Conservation (phyloP, 805 yeast species). For the Ogataea methylovora region DNA sequence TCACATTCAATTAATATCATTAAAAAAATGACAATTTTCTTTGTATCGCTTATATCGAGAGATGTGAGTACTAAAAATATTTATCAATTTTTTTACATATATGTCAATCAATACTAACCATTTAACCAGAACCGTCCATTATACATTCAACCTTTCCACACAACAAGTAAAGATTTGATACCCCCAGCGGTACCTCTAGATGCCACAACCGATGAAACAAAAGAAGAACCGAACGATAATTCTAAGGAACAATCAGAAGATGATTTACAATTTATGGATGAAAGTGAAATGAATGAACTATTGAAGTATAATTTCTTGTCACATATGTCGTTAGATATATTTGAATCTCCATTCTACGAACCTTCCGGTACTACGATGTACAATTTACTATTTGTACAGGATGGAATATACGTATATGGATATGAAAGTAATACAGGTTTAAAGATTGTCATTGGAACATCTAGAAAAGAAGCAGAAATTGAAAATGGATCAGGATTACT, state of each 20-base stretch:
- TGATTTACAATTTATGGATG: slow-evolving; percentile 15
- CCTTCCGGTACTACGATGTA: slow-evolving; percentile 32
- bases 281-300: slow-evolving; percentile 32
- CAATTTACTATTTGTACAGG: slow-evolving; percentile 55
- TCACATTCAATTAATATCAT: too few species aligned
- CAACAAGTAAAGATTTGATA: not conserved
- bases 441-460: slow-evolving; percentile 53
- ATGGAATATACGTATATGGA: slow-evolving; percentile 61
- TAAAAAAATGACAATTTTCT: slow-evolving; percentile 34
- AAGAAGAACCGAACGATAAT: slow-evolving; percentile 6
- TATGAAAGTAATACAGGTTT: slow-evolving; percentile 62
- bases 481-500: slow-evolving; percentile 8
- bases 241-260: not conserved
- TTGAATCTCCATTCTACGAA: slow-evolving; percentile 40
- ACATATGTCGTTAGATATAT: slow-evolving; percentile 71
- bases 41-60: slow-evolving; percentile 51
- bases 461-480: slow-evolving; percentile 24
- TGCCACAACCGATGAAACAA: slow-evolving; percentile 4
- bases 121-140: slow-evolving; percentile 40
- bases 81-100: not conserved
- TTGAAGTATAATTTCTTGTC: slow-evolving; percentile 62
- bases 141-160: slow-evolving; percentile 45
- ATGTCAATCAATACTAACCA: slow-evolving; percentile 4
- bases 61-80: slow-evolving; percentile 26
- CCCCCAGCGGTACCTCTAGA: not conserved